Base-by-base conservation (phyloP, 1,139 yeast species). In the Hyphopichia pseudoburtonii region DNA sequence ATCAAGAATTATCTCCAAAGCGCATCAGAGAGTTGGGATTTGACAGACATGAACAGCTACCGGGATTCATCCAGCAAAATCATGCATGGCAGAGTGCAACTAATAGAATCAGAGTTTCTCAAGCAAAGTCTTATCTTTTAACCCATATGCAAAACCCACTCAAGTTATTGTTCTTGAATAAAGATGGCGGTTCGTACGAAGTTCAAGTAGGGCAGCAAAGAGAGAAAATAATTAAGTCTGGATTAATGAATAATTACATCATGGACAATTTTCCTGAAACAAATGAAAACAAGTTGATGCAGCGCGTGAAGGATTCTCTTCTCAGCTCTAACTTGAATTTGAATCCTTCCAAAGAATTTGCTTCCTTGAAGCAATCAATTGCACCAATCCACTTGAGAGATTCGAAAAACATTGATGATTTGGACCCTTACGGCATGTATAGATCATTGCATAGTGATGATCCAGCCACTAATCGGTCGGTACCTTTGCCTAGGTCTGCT, bases 151-250 rank as follows among this genome's bases (percentile, higher is more conserved):
- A 55, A 6, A 51, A 52, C 27, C 66, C 66, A 6, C 49, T 38
- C 33, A 48, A 50, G 34, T 46, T 61, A 32, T 41, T 61, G 2
- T 56, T 61, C 15, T 46, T 61, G 38, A 56, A 55, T 36, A 45
- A 45, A 29, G 40, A 48, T 3, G 52, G 51, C 18, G 65, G 64
- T 3, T 56, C 61, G 8, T 61, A 47, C 41, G 65, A 61, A 40
- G 60, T 51, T 3, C 41, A 46, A 19, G 51, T 57, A 11, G 24
- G 37, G 27, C 41, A 46, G 22, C 19, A 35, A 3, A 47, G 50
- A 33, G 48, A 49, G 33, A 41, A 57, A 33, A 46, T 60, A 14
- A 33, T 52, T 36, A 39, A 50, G 44, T 44, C 46, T n/a, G 51
- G 49, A 16, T 35, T 55, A 42, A 54, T 54, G 44, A 47, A 45